Evolutionary conservation across 805 yeast species (phyloP).

Genomic region (Cyberlindnera subsufficiens): DNA sequence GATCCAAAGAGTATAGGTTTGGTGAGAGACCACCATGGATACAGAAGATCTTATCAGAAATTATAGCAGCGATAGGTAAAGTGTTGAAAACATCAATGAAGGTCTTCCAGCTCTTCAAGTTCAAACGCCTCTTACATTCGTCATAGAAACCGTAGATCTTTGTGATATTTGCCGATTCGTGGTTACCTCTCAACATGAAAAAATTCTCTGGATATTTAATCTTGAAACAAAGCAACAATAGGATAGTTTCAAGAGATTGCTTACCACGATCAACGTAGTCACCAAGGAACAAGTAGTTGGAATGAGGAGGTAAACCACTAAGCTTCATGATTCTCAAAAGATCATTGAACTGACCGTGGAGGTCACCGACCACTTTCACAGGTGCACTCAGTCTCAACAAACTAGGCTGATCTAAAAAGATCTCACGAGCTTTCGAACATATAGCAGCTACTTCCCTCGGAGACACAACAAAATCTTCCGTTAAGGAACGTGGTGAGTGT

Average conservation of each 20-base stretch:
- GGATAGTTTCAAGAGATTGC: slow-evolving; percentile 88
- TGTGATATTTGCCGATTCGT: slow-evolving; percentile 95
- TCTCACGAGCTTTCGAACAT: slow-evolving; percentile 82
- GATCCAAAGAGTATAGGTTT: slow-evolving; percentile 54
- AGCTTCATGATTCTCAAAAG: slow-evolving; percentile 84
- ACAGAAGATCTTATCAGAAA: slow-evolving; percentile 91
- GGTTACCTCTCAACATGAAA: slow-evolving; percentile 89
- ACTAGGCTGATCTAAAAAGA: slow-evolving; percentile 85
- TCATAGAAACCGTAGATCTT: slow-evolving; percentile 97
- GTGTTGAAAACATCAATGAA: slow-evolving; percentile 95
- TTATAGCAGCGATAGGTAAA: slow-evolving; percentile 91
- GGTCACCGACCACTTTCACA: slow-evolving; percentile 84
- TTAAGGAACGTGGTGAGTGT: slow-evolving; percentile 11
- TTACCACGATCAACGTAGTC: slow-evolving; percentile 98
- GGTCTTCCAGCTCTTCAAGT: slow-evolving; percentile 87
- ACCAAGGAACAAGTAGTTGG: slow-evolving; percentile 89
- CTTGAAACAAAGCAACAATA: slow-evolving; percentile 83
- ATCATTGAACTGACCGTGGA: slow-evolving; percentile 95
- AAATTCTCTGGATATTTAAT: slow-evolving; percentile 96
- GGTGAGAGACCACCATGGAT: slow-evolving; percentile 85
- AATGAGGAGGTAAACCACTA: slow-evolving; percentile 95
- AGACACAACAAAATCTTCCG: slow-evolving; percentile 17
- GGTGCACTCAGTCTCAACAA: slow-evolving; percentile 75
- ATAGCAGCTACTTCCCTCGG: slow-evolving; percentile 68
- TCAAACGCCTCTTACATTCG: slow-evolving; percentile 93